Base-by-base conservation (phyloP, 306 rosid species). In the Cotoneaster glaucophyllus region DNA sequence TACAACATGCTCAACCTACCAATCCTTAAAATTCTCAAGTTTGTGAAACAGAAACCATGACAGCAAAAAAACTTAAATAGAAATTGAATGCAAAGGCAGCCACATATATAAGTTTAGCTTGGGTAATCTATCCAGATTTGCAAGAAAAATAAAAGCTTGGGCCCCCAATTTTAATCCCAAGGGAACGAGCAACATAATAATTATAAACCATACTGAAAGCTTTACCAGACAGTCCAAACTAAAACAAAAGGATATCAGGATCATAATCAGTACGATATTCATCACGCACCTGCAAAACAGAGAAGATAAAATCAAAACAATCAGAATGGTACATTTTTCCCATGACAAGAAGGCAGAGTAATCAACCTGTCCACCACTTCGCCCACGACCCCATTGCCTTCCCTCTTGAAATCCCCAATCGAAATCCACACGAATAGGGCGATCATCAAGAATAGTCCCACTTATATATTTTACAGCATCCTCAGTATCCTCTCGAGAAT, bases 381-480 rank as follows among this genome's bases (percentile, higher is more conserved):
- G 89, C 71, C 99, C 99, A 25, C 99, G 99, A 43, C 99, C 99
- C 99, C 97, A 95, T 81, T 95, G 99, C 80, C 99, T 87, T 14
- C 99, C 99, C 25, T 95, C 99, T 78, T 84, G 97, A 80, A 95
- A 95, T 67, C 99, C 99, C 99, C 99, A 95, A 69, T 95, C 99
- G 85, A 95, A 95, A 89, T 95, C 98, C 85, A 89, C 98, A 82
- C 98, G 98, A 83, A 95, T 92, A 62, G 97, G 97, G 74, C 98
- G 98, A 69, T 95, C 99, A 83, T 95, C 99, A 67, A 95, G 97
- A 84, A 92, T 92, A 10, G 99, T 95, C 67, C 97, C 97, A 44
- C 99, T 95, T 78, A 95, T 85, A 81, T 89, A 95, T 73, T 92
- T 95, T 73, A 94, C 97, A 75, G 97, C 97, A 83, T 95, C 99